Base-by-base conservation (phyloP, 257 asterid genomes). In the Plantago major region DNA sequence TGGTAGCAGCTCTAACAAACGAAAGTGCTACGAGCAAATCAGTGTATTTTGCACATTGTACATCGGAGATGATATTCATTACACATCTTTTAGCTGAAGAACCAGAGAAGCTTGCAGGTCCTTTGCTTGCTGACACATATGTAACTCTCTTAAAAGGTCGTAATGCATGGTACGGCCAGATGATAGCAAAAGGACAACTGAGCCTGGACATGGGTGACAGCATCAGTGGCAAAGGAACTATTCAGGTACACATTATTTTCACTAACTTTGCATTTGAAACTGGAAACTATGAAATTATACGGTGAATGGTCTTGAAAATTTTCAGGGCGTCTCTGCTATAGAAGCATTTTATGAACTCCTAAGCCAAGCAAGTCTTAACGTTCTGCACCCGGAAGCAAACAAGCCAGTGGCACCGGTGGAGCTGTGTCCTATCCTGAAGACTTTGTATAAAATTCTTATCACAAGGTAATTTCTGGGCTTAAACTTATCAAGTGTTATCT, bases 1-100 rank as follows among this genome's bases (percentile, higher is more conserved):
- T 89, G 95, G 89, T 86, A 63, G 97, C 97, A 7, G 94, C 97
- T 57, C 85, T 89, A 59, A 86, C 97, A 3, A 86, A 86, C 11
- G 97, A 89, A 76, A 89, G 97, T 67, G 97, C 97, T 0, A 89
- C 97, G 0, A 82, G 97, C 67, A 89, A 89, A 78, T 86, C 97
- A 14, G 97, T 89, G 53, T 89, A 89, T 75, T 89, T 89, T 69
- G 97, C 97, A 38, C 97, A 86, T 49, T 89, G 97, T 47, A 89
- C 97, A 33, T 89, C 97, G 0, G 97, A 89, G 61, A 89, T 89
- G 95, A 86, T 89, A 73, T 89, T 89, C 64, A 89, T 86, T 61
- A 89, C 97, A 0, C 93, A 89, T 81, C 64, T 89, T 70, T 67
- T 89, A 75, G 73, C 95, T 4, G 82, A 89, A 79, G 94, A 86